phyloP scores from a whole-genome alignment of 805 yeast species.

The Jamesozyma piceae region DNA sequence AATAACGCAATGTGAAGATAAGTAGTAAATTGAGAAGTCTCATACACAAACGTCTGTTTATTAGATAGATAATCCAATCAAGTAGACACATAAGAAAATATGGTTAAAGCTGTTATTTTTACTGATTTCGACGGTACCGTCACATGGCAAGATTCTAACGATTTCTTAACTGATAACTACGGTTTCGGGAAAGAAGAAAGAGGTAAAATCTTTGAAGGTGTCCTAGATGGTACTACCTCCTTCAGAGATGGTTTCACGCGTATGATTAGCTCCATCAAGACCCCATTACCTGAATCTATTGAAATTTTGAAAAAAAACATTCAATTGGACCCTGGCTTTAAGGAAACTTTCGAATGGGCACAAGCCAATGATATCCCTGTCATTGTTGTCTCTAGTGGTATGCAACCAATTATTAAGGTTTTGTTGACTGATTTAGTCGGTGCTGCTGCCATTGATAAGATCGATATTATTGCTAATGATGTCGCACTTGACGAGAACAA shows the following conservation, averaged over 20 bases:
- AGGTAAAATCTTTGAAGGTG: constrained; percentile 55
- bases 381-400: constrained; percentile 83
- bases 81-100: constrained; percentile 2
- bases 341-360: constrained; percentile 73
- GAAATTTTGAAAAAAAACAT: constrained; percentile 57
- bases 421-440: constrained; percentile 70
- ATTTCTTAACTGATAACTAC: constrained; percentile 74
- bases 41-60: no score
- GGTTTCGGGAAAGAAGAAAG: constrained; percentile 78
- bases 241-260: constrained; percentile 76
- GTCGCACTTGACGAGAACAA: constrained; percentile 48
- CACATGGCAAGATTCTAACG: constrained; percentile 91
- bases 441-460: constrained; percentile 55
- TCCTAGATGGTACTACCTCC: constrained; percentile 55
- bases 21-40: no score
- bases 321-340: constrained; percentile 84
- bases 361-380: constrained; percentile 64
- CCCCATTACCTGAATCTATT: constrained; percentile 77
- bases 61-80: no score
- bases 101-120: constrained; percentile 69
- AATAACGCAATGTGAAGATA: no score
- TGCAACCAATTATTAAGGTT: constrained; percentile 83
- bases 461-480: constrained; percentile 76
- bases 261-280: constrained; percentile 72
- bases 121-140: constrained; percentile 98